Evolutionary conservation across 2,329 filamentous ascomycete species (phyloP), one percentile per base, ranked within the genome.

Genomic region (Daldinia sp.): DNA sequence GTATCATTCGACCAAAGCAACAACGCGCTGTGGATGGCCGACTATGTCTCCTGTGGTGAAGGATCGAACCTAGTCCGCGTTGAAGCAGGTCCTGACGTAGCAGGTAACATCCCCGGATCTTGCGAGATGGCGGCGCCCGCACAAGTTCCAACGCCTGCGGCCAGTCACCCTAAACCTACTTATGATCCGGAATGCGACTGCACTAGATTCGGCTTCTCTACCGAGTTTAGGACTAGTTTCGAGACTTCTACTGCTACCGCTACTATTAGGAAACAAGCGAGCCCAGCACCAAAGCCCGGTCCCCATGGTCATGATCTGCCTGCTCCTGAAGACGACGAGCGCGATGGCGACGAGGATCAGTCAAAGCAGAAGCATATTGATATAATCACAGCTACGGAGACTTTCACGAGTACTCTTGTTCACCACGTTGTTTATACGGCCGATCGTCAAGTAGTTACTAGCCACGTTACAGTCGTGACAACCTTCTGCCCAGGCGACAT

Each of bases 1-100:
- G 73, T 72, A 21, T 61, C 73, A 8, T 75, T 75, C 47, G 74
- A 76, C 47, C 74, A 75, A 47, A 63, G 64, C 17, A 73, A 73
- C 45, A 58, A 71, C 37, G 74, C 73, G 1, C 51, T 76, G 0
- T 76, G 71, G 63, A 75, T 76, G 72, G 60, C 69, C 3, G 68
- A 75, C 25, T 74, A 74, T 37, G 30, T 60, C 17, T 58, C 66
- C 4, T 75, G 70, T 41, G 66, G 69, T 23, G 55, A 63, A 13
- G 50, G 49, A 4, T 68, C 70, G n/a, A 67, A 69, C 32, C 67
- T 74, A 1, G 72, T 73, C 13, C 48, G 71, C 1, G 73, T 76
- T 6, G 71, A 72, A 1, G 67, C 68, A 1, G 74, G 72, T n/a
- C 59, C 61, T 1, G 68, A 72, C 43, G 67, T 67, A 11, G 73